Percentiles rank a stretch among this genome's conserved stretches.
Conservation (phyloP, 108 stramenopile species). For the Cyclotella cryptica region DNA sequence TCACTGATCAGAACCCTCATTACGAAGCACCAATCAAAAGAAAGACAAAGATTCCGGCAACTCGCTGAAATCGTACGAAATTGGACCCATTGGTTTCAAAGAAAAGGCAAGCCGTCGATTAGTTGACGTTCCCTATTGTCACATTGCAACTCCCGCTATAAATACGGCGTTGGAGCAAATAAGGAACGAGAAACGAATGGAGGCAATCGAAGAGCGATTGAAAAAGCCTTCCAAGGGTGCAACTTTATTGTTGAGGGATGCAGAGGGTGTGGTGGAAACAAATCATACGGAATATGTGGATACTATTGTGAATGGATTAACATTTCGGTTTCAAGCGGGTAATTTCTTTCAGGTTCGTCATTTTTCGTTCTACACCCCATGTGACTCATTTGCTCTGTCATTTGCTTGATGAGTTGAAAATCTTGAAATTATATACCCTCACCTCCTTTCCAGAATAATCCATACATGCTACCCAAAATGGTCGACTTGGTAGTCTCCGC, state of each 20-base stretch:
- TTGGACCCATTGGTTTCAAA: slow-evolving; percentile 88
- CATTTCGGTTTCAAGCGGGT: slow-evolving; percentile 90
- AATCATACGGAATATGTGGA: slow-evolving; percentile 84
- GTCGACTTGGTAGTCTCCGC: slow-evolving; percentile 88
- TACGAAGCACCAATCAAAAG: slow-evolving; percentile 87
- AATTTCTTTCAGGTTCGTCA: slow-evolving; percentile 84
- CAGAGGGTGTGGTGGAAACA: slow-evolving; percentile 79
- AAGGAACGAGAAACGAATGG: slow-evolving; percentile 58
- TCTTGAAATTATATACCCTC: neutral
- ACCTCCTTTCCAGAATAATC: slow-evolving; percentile 82
- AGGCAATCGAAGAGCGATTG: slow-evolving; percentile 54
- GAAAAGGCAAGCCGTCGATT: slow-evolving; percentile 72
- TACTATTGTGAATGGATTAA: slow-evolving; percentile 70
- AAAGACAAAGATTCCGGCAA: slow-evolving; percentile 19
- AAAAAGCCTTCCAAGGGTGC: slow-evolving; percentile 80
- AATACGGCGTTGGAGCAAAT: slow-evolving; percentile 75
- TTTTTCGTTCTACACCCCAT: neutral
- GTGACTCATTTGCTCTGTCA: neutral
- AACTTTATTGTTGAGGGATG: slow-evolving; percentile 90
- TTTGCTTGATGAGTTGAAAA: neutral
- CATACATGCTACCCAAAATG: slow-evolving; percentile 90
- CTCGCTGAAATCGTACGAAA: slow-evolving; percentile 28
- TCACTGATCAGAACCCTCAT: slow-evolving; percentile 76
- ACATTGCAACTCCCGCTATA: slow-evolving; percentile 93
- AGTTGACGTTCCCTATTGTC: slow-evolving; percentile 92